A percentile compares a stretch with the other conserved stretches of the same genome.
Evolutionary conservation across 352 stramenopile species (phyloP).

Genomic region (Phytophthora citrophthora): DNA sequence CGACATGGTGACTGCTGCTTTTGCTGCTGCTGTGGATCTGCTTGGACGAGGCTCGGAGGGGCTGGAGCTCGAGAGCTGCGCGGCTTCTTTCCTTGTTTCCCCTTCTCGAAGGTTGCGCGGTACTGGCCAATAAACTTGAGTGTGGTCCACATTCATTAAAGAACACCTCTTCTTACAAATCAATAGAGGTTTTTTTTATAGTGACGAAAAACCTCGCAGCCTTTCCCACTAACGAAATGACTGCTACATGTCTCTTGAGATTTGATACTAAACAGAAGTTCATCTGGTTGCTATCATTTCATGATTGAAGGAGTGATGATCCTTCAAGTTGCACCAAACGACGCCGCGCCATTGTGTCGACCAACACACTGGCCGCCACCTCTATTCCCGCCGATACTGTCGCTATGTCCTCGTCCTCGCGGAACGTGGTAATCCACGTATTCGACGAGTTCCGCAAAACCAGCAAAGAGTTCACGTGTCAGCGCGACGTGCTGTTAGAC

Average conservation of each 20-base stretch:
- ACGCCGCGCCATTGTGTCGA: not conserved
- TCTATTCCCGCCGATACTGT: too few relatives aligned
- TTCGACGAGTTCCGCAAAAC: conserved; percentile 90
- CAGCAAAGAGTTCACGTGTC: conserved; percentile 87
- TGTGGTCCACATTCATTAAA: conserved; percentile 33
- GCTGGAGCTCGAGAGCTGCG: conserved; percentile 18
- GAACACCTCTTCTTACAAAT: conserved; percentile 22
- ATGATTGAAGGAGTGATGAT: conserved; percentile 3
- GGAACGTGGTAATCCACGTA: conserved; percentile 89
- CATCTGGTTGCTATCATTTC: conserved; percentile 10
- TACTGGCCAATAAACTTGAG: conserved; percentile 25
- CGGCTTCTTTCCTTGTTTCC: conserved; percentile 41
- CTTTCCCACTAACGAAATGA: conserved; percentile 11
- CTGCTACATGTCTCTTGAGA: not conserved
- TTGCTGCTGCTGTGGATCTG: conserved; percentile 10
- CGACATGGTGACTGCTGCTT: conserved; percentile 49
- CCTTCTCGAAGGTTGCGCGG: conserved; percentile 31
- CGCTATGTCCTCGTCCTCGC: conserved; percentile 7
- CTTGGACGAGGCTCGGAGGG: conserved; percentile 10
- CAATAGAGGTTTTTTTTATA: conserved; percentile 26
- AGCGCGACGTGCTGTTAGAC: conserved; percentile 75
- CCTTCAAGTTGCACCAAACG: conserved; percentile 29
- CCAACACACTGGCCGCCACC: too few relatives aligned
- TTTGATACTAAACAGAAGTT: not conserved
- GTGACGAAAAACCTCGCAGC: conserved; percentile 28